phyloP scores from a whole-genome alignment of 2,329 filamentous ascomycete species.

The Fusarium xyrophilum region DNA sequence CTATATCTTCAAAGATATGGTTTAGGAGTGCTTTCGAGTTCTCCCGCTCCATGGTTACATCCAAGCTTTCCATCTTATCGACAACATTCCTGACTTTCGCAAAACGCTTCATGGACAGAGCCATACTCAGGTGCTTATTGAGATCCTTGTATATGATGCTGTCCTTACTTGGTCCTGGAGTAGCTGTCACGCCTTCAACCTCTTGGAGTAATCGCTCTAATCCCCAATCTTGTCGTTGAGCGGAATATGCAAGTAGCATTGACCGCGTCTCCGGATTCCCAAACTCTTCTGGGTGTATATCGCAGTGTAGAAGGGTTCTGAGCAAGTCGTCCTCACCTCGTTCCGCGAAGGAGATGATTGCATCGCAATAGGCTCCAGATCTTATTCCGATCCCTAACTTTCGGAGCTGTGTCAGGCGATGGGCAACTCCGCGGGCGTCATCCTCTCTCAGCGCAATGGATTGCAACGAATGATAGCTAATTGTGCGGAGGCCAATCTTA shows the following conservation, averaged over 20 bases:
- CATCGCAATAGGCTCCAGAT: conserved; percentile 68
- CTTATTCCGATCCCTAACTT: conserved; percentile 68
- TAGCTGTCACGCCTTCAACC: conserved; percentile 43
- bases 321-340: conserved; percentile 61
- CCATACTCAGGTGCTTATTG: conserved; percentile 28
- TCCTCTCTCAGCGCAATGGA: conserved; percentile 74
- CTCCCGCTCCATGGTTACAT: conserved; percentile 40
- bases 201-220: conserved; percentile 54
- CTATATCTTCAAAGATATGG: conserved; percentile 40
- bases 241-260: conserved; percentile 47
- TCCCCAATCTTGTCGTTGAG: conserved; percentile 47
- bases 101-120: conserved; percentile 17
- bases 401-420: conserved; percentile 67
- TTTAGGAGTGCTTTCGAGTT: conserved; percentile 41
- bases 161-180: conserved; percentile 15
- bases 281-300: conserved; percentile 64
- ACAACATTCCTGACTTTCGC: conserved; percentile 40
- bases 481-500: conserved; percentile 72
- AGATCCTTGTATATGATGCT: conserved; percentile 36
- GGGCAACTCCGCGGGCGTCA: conserved; percentile 61
- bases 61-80: conserved; percentile 45
- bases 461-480: conserved; percentile 79
- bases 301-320: conserved; percentile 53
- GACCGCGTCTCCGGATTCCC: conserved; percentile 54
- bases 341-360: conserved; percentile 69